These are phyloP conservation scores for Pseudogymnoascus sp. DNA, from an alignment of 2,329 filamentous ascomycete genomes.

Conservation along the genomic window DNA sequence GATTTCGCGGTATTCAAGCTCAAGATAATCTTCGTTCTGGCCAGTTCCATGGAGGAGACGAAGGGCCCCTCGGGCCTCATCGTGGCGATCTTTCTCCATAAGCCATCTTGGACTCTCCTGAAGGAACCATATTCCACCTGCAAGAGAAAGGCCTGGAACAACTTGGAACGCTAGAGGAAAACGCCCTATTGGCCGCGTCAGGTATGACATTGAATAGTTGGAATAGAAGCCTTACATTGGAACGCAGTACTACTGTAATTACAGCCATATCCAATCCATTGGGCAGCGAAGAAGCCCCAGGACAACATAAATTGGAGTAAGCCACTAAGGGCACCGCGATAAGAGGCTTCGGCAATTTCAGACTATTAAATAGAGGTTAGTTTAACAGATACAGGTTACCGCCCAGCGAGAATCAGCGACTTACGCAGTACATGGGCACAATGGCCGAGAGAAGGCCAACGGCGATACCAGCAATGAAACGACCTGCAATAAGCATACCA, in stretches of 20 bases:
- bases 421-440: slow-evolving; percentile 37
- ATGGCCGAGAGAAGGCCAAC: slow-evolving; percentile 38
- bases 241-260: neutral
- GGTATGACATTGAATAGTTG: slow-evolving; percentile 21
- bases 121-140: slow-evolving; percentile 48
- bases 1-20: slow-evolving; percentile 49
- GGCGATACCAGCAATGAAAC: slow-evolving; percentile 40
- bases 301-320: slow-evolving; percentile 23
- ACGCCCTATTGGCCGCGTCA: slow-evolving; percentile 39
- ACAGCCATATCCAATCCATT: slow-evolving; percentile 22
- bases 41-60: slow-evolving; percentile 39
- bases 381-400: slow-evolving; percentile 53
- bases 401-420: slow-evolving; percentile 8
- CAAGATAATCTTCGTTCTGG: slow-evolving; percentile 40
- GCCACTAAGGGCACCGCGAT: slow-evolving; percentile 19
- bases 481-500: slow-evolving; percentile 37
- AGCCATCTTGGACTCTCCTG: slow-evolving; percentile 47
- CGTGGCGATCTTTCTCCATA: slow-evolving; percentile 40
- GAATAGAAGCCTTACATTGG: neutral
- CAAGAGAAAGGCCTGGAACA: slow-evolving; percentile 42
- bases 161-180: slow-evolving; percentile 49
- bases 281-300: slow-evolving; percentile 22
- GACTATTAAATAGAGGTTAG: slow-evolving; percentile 41
- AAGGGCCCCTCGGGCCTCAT: slow-evolving; percentile 41
- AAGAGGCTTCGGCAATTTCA: slow-evolving; percentile 17